Base-by-base conservation (phyloP, 805 yeast genomes). In the Sugiyamaella marilandica region DNA sequence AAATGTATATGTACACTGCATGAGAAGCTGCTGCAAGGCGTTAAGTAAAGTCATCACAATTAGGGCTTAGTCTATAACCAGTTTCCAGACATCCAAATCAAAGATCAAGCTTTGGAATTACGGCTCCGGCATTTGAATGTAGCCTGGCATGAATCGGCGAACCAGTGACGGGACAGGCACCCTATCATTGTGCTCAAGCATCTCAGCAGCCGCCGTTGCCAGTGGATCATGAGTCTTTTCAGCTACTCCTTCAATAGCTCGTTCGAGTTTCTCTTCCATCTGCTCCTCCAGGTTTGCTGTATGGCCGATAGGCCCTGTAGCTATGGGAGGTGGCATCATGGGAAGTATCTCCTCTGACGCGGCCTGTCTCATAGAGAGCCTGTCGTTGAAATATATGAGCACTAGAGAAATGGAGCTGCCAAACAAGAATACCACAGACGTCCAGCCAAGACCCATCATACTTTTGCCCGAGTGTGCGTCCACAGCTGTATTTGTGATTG, bases 401-500 rank as follows among this genome's bases (percentile, higher is more conserved):
- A 49, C 55, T 46, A 57, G 47, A 11, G 55, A 53, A 14, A 54
- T 21, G 10, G 57, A 18, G 24, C 53, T 47, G 11, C 49, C 29
- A 11, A 55, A 49, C 29, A 53, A 41, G 29, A 60, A 54, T 2
- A 53, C 54, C n/a, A 50, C 36, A 13, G 53, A 31, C 10, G 57
- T 16, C 63, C 63, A 60, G 18, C 62, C 63, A 10, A 60, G 53
- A 10, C 63, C 63, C 2, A 58, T 54, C 10, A 43, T 50, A 16
- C 55, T 35, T 2, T 47, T 44, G 7, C 63, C 63, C 9, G 47
- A 4, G n/a, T 36, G 37, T 14, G 55, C 55, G 2, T 31, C 19
- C 8, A 57, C 39, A 9, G 57, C 46, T 16, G 47, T 35, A 21
- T 52, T 47, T 9, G 58, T 36, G 10, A 60, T 19, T 18, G 54